phyloP scores from a whole-genome alignment of 78 protist species.

The Isochrysis galbana region DNA sequence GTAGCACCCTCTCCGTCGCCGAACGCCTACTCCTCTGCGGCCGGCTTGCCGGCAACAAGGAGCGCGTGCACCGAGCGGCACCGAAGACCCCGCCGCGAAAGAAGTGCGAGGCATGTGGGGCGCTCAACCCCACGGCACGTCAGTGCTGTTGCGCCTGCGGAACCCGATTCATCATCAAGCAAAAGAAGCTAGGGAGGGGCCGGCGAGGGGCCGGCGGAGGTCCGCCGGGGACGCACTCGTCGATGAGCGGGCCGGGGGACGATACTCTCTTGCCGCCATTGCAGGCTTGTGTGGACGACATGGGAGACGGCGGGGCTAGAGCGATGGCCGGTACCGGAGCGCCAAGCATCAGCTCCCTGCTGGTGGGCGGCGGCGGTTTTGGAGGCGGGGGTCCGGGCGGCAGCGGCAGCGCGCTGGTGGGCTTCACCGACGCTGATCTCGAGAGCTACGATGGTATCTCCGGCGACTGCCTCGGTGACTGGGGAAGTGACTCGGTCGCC shows the following conservation, averaged over 20 bases:
- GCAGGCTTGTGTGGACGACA: not conserved
- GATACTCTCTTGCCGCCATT: not conserved
- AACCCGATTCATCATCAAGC: not conserved
- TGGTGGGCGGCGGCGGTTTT: too few relatives aligned
- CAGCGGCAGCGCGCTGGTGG: too few relatives aligned
- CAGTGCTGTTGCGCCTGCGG: not conserved
- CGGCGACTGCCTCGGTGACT: not conserved
- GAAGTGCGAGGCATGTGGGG: not conserved
- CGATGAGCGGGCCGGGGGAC: too few relatives aligned
- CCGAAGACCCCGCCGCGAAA: slow-evolving; percentile 31
- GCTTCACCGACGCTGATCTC: not conserved
- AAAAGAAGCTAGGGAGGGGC: not conserved
- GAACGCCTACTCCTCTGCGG: not conserved
- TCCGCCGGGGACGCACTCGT: too few relatives aligned
- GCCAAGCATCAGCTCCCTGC: too few relatives aligned
- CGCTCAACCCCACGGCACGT: slow-evolving; percentile 26
- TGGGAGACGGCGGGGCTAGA: not conserved
- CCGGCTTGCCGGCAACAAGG: not conserved
- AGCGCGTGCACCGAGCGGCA: not conserved
- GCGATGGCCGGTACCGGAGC: too few relatives aligned
- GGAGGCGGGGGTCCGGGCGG: too few relatives aligned
- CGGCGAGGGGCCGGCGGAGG: too few relatives aligned
- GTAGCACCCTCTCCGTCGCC: not conserved
- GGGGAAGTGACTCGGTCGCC: not conserved
- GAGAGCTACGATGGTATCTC: not conserved